Percentiles rank a stretch among this genome's conserved stretches.
These are phyloP conservation scores for Sapria himalayana DNA, from an alignment of 345 rosid genomes.

Conservation along the genomic window DNA sequence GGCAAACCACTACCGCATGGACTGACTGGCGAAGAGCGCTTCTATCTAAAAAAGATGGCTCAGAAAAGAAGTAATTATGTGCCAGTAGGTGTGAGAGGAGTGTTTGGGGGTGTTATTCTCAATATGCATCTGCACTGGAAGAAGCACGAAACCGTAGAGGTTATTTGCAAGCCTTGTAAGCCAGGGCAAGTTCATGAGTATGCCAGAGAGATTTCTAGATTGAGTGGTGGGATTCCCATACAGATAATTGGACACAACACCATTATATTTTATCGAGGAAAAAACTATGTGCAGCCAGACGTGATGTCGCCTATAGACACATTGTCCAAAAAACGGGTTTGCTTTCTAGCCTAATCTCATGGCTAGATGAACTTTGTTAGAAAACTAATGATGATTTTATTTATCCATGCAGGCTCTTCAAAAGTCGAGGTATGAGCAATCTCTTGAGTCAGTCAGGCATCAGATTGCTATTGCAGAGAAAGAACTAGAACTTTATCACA, in stretches of 20 bases:
- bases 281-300: slow-evolving; percentile 68
- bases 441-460: slow-evolving; percentile 59
- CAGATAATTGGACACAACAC: slow-evolving; percentile 60
- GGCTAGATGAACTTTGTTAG: no score
- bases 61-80: slow-evolving; percentile 79
- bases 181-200: slow-evolving; percentile 48
- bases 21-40: slow-evolving; percentile 70
- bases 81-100: slow-evolving; percentile 68
- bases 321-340: slow-evolving; percentile 60
- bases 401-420: slow-evolving; percentile 45
- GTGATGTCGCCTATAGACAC: slow-evolving; percentile 85
- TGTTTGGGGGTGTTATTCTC: slow-evolving; percentile 81
- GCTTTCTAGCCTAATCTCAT: slow-evolving; percentile 4
- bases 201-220: slow-evolving; percentile 56
- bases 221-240: slow-evolving; percentile 78
- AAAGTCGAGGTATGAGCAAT: slow-evolving; percentile 74
- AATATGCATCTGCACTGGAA: slow-evolving; percentile 95
- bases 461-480: slow-evolving; percentile 61
- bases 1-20: slow-evolving; percentile 54
- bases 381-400: neutral
- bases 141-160: slow-evolving; percentile 85
- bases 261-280: slow-evolving; percentile 62
- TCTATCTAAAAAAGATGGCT: slow-evolving; percentile 62
- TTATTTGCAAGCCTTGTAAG: slow-evolving; percentile 64
- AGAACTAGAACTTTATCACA: slow-evolving; percentile 59